Percentiles rank a stretch among this genome's conserved stretches.
phyloP scores from a whole-genome alignment of 2,329 filamentous ascomycete genomes.

The Monosporascus sp. region DNA sequence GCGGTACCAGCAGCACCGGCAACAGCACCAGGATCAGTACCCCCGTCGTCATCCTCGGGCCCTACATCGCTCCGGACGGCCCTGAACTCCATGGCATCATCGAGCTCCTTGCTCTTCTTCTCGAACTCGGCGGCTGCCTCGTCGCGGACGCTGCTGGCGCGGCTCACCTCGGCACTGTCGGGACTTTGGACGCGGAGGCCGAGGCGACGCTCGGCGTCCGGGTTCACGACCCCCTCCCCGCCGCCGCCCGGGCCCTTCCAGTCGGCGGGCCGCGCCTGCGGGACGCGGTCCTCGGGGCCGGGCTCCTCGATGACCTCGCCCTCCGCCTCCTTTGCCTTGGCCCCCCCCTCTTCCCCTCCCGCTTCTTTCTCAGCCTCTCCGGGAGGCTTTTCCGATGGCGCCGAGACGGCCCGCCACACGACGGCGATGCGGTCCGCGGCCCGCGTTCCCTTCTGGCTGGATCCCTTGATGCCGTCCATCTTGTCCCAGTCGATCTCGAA shows the following conservation, averaged over 20 bases:
- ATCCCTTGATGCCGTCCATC: constrained; percentile 95
- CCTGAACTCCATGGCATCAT: constrained; percentile 15
- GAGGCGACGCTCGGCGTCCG: constrained; percentile 54
- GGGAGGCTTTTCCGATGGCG: constrained; percentile 15
- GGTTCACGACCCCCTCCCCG: constrained; percentile 32
- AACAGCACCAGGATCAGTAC: background rate
- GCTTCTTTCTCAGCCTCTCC: constrained; percentile 10
- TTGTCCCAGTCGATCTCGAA: constrained; percentile 56
- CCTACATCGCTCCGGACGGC: constrained; percentile 7
- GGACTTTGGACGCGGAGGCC: constrained; percentile 63
- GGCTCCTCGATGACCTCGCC: constrained; percentile 58
- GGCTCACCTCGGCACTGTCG: constrained; percentile 62
- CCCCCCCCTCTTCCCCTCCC: constrained; percentile 13
- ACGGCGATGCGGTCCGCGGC: constrained; percentile 80
- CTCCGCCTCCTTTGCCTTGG: constrained; percentile 17
- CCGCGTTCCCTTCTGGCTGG: constrained; percentile 71
- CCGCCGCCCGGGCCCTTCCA: constrained; percentile 56
- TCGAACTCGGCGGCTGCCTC: constrained; percentile 11
- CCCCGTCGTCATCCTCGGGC: constrained; percentile 7
- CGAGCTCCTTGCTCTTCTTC: constrained; percentile 13
- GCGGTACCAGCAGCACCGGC: background rate
- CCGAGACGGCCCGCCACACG: constrained; percentile 62
- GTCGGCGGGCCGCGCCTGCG: constrained; percentile 64
- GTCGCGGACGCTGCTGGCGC: constrained; percentile 63
- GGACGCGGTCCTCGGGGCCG: constrained; percentile 59